phyloP scores from a whole-genome alignment of 2,329 filamentous ascomycete genomes.

The Colletotrichum tamarilloi region DNA sequence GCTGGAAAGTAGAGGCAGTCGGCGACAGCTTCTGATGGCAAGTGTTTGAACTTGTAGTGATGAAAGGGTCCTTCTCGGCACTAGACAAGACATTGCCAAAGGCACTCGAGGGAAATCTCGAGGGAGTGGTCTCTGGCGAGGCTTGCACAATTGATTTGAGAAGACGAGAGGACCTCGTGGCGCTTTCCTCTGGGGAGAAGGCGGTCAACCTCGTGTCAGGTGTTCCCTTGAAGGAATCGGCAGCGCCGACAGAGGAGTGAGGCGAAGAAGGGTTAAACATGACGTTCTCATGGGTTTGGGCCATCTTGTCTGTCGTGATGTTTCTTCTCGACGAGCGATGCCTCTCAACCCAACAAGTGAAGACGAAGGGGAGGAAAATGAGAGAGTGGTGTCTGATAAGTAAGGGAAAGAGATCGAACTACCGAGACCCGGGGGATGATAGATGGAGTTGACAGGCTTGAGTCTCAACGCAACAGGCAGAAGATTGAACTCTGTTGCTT shows the following conservation, averaged over 20 bases:
- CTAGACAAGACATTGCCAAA: conserved; percentile 40
- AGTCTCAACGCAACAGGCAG: neutral
- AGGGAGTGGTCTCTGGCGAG: conserved; percentile 43
- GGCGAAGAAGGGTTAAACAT: conserved; percentile 59
- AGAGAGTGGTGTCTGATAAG: neutral
- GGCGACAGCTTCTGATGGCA: conserved; percentile 66
- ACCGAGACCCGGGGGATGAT: neutral
- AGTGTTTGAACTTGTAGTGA: conserved; percentile 51
- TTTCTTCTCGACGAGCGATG: neutral
- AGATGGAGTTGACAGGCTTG: neutral
- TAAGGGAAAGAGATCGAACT: neutral
- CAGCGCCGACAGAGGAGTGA: conserved; percentile 61
- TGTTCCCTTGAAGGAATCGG: conserved; percentile 70
- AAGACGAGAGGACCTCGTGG: conserved; percentile 55
- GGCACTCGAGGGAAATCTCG: conserved; percentile 40
- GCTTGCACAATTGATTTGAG: conserved; percentile 46
- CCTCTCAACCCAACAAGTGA: neutral
- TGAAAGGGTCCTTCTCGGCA: conserved; percentile 65
- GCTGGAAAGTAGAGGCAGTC: conserved; percentile 71
- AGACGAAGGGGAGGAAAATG: neutral
- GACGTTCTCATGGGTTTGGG: conserved; percentile 1
- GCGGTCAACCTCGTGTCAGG: conserved; percentile 72
- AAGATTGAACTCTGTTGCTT: neutral
- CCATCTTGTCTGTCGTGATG: conserved; percentile 1
- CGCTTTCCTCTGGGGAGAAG: conserved; percentile 71